Evolutionary conservation across 768 basidiomycete species (phyloP).

Genomic region (Russula compacta): DNA sequence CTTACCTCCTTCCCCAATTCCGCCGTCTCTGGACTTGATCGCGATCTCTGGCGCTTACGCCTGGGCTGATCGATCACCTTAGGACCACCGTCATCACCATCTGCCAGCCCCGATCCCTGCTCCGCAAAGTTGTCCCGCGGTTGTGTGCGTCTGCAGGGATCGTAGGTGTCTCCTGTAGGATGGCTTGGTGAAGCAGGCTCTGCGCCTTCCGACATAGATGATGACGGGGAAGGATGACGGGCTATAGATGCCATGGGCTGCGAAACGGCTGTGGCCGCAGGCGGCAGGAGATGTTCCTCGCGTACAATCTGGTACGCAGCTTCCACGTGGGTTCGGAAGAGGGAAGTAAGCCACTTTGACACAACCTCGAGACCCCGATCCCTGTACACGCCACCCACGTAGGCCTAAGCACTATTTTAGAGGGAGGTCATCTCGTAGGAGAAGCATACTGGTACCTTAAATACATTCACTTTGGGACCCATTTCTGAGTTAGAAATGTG

Average conservation of each 20-base stretch:
- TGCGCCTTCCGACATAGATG: neutral
- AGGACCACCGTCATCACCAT: neutral
- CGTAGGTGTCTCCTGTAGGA: neutral
- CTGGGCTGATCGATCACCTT: too few species aligned
- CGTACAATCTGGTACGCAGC: neutral
- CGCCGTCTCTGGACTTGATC: neutral
- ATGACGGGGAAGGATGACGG: neutral
- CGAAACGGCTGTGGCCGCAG: too few species aligned
- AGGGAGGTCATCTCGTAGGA: neutral
- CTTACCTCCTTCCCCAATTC: neutral
- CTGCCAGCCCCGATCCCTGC: neutral
- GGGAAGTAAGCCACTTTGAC: neutral
- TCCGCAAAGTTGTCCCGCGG: neutral
- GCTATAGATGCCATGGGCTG: neutral
- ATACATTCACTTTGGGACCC: neutral
- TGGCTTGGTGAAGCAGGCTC: neutral
- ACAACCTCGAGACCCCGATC: neutral
- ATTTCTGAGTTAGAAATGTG: neutral
- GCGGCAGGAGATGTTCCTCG: neutral
- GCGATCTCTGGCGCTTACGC: neutral
- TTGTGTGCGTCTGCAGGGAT: neutral
- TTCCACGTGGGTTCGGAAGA: neutral
- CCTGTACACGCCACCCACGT: conserved; percentile 1
- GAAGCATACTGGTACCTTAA: neutral
- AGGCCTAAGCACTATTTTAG: neutral